Conservation (phyloP, 176 grass and related monocot species). For the Typha latifolia region DNA sequence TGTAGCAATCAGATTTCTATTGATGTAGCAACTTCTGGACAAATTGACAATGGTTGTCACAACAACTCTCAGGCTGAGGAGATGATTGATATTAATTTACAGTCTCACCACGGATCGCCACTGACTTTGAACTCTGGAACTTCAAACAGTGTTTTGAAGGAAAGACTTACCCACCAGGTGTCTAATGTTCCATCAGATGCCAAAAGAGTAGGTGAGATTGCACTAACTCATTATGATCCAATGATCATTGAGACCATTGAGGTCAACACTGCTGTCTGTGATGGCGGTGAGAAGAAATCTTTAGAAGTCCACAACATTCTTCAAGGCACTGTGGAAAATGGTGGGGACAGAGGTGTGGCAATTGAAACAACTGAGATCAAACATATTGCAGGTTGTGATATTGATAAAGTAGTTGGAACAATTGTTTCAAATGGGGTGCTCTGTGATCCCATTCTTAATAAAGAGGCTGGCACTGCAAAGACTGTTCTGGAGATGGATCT, state of each 20-base stretch:
- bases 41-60: not conserved
- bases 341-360: not conserved
- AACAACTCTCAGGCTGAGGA: not conserved
- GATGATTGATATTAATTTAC: constrained; percentile 1
- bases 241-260: constrained; percentile 4
- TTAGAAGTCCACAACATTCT: not conserved
- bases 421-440: too few relatives aligned
- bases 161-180: not conserved
- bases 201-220: not conserved
- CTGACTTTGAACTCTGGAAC: not conserved
- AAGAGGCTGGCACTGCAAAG: too few relatives aligned
- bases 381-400: not conserved
- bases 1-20: not conserved
- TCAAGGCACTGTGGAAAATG: not conserved
- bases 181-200: not conserved
- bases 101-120: not conserved
- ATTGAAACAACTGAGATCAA: not conserved
- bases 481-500: too few relatives aligned
- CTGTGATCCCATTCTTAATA: too few relatives aligned
- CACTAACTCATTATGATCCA: constrained; percentile 6
- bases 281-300: not conserved
- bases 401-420: too few relatives aligned
- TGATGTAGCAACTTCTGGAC: not conserved
- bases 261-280: not conserved
- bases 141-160: not conserved